phyloP scores from a whole-genome alignment of 2,329 filamentous ascomycete genomes.

The Microcera coccophila region DNA sequence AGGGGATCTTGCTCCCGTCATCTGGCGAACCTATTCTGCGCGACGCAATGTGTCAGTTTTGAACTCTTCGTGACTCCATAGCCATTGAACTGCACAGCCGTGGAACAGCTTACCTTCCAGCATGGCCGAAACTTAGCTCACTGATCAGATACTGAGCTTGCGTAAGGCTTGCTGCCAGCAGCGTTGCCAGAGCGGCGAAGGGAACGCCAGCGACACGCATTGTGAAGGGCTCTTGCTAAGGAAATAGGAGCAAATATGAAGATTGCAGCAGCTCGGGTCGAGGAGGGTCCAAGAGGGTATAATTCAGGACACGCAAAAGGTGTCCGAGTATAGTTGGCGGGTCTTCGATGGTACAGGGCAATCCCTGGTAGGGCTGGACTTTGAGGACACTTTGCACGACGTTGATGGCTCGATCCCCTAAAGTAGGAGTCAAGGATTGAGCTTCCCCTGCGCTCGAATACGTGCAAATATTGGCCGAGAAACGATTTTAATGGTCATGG shows the following conservation, averaged over 20 bases:
- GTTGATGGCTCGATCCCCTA: slow-evolving; percentile 2
- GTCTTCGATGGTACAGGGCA: slow-evolving; percentile 7
- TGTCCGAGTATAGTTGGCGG: background rate
- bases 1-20: slow-evolving; percentile 45
- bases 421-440: slow-evolving; percentile 7
- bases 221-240: slow-evolving; percentile 21
- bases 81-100: no score
- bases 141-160: slow-evolving; percentile 66
- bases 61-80: no score
- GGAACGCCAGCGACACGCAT: slow-evolving; percentile 41
- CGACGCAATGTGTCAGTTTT: no score
- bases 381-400: slow-evolving; percentile 1
- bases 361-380: slow-evolving; percentile 23
- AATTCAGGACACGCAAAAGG: slow-evolving; percentile 5
- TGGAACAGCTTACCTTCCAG: slow-evolving; percentile 49
- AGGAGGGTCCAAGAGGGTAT: background rate
- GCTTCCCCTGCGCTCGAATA: background rate
- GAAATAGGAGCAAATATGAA: slow-evolving; percentile 7
- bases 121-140: slow-evolving; percentile 74
- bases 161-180: slow-evolving; percentile 46
- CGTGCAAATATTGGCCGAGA: no score
- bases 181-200: slow-evolving; percentile 37
- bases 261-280: background rate
- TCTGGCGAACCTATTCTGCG: slow-evolving; percentile 62
- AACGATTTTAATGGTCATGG: no score